Evolutionary conservation across 1,139 yeast species (phyloP), one percentile per base, ranked within the genome.

Genomic region (Hanseniaspora uvarum): DNA sequence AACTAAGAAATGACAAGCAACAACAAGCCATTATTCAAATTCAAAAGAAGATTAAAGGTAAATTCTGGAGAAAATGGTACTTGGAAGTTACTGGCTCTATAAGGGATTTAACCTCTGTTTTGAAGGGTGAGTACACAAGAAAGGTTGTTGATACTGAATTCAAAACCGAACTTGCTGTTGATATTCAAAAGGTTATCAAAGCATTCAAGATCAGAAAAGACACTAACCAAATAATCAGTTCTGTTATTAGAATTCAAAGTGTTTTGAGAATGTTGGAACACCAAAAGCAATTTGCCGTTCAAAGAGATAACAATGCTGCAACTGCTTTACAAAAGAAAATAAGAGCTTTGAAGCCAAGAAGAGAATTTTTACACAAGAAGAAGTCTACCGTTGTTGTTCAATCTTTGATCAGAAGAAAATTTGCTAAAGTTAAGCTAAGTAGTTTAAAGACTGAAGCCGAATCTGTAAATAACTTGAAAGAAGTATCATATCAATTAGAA

Each of bases 401-500:
- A 69, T 79, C 92, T 50, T 76, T 81, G 60, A 73, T 83, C 59
- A 80, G 98, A 72, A 80, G 94, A 63, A 80, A 78, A 59, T 72
- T 76, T 59, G 98, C 98, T 36, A 73, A 73, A 60, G 72, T 73
- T 54, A 83, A 83, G 66, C 78, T 86, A 62, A 72, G 73, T 58
- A 70, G 74, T 57, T 73, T 87, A 65, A 84, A 80, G 66, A 77
- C 75, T 30, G 97, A 92, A 60, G 96, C 96, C 40, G 87, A 87
- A 67, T 86, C 95, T 23, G 95, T 87, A 48, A 83, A 82, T 65
- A 94, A 84, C 65, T 77, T 86, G 73, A 81, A 86, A 69, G 96
- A 92, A 67, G 95, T 87, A 40, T 87, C 94, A 63, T 92, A 87
- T 70, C 81, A 85, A 66, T 77, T 92, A 63, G 98, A 94, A 68